Evolutionary conservation across 2,329 filamentous ascomycete species (phyloP).

Genomic region (Graphilbum fragrans): DNA sequence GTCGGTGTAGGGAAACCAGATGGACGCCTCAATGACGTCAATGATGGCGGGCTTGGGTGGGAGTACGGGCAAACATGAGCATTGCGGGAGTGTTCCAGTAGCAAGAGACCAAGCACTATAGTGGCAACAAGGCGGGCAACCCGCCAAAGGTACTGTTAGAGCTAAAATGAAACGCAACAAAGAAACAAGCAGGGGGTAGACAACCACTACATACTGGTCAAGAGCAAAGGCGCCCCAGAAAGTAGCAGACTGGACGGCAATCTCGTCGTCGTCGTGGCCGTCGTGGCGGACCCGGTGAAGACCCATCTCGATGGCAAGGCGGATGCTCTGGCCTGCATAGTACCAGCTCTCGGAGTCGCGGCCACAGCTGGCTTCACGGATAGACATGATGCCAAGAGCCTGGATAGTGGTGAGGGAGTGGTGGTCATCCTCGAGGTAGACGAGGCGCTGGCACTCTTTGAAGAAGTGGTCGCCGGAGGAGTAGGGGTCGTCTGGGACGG

Average conservation of each 20-base stretch:
- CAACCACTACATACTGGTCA: too few species aligned
- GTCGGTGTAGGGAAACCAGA: slow-evolving; percentile 48
- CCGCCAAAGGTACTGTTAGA: background rate
- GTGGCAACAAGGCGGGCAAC: background rate
- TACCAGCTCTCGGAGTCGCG: slow-evolving; percentile 63
- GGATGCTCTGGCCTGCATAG: slow-evolving; percentile 59
- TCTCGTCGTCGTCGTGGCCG: slow-evolving; percentile 36
- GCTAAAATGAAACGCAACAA: slow-evolving; percentile 21
- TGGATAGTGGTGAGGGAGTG: slow-evolving; percentile 60
- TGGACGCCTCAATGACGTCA: slow-evolving; percentile 44
- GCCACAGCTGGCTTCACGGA: slow-evolving; percentile 61
- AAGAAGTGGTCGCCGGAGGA: too few species aligned
- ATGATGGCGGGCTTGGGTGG: slow-evolving; percentile 50
- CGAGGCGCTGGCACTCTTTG: slow-evolving; percentile 50
- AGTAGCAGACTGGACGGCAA: slow-evolving; percentile 46
- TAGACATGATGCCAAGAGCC: slow-evolving; percentile 64
- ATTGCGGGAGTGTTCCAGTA: slow-evolving; percentile 48
- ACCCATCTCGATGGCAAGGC: slow-evolving; percentile 60
- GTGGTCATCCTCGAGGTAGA: slow-evolving; percentile 44
- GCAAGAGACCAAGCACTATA: slow-evolving; percentile 52
- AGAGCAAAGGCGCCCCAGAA: slow-evolving; percentile 52
- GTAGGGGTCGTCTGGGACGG: slow-evolving; percentile 47
- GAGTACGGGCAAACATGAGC: slow-evolving; percentile 42
- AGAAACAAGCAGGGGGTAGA: too few species aligned
- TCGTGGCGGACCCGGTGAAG: slow-evolving; percentile 43